These are phyloP conservation scores for Paxillus rubicundulus DNA, from an alignment of 768 basidiomycete genomes.

Conservation along the genomic window DNA sequence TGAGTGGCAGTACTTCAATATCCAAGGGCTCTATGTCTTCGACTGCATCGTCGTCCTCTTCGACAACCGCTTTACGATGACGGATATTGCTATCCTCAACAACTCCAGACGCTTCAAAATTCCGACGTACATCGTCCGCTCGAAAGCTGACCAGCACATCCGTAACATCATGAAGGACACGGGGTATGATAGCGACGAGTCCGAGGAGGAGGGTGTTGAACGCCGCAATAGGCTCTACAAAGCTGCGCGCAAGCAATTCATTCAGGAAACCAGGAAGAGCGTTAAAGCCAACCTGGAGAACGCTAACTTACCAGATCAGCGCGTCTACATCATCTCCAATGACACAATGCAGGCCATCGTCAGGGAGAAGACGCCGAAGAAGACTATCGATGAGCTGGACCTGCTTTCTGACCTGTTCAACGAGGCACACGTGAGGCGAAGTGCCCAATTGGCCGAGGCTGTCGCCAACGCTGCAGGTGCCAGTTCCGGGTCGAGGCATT, in stretches of 20 bases:
- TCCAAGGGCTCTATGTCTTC: slow-evolving; percentile 36
- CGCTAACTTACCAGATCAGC: slow-evolving; percentile 20
- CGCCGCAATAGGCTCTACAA: slow-evolving; percentile 6
- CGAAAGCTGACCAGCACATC: slow-evolving; percentile 36
- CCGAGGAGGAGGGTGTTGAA: slow-evolving; percentile 11
- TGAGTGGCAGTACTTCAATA: slow-evolving; percentile 38
- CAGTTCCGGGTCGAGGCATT: too few species aligned
- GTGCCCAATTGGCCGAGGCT: too few species aligned
- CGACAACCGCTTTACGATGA: slow-evolving; percentile 33
- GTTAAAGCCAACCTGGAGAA: slow-evolving; percentile 17
- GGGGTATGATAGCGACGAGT: slow-evolving; percentile 20
- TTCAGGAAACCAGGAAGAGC: slow-evolving; percentile 19
- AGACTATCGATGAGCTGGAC: slow-evolving; percentile 14
- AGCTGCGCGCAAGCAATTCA: slow-evolving; percentile 19
- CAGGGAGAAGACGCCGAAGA: slow-evolving; percentile 9
- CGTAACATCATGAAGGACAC: slow-evolving; percentile 22
- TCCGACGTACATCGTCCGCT: slow-evolving; percentile 35
- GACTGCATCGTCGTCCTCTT: slow-evolving; percentile 35
- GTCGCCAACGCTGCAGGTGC: too few species aligned
- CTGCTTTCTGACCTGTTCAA: slow-evolving; percentile 9
- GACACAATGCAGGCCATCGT: slow-evolving; percentile 12
- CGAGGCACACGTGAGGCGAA: slow-evolving; percentile 3
- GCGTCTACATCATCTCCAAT: slow-evolving; percentile 28
- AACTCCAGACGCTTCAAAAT: slow-evolving; percentile 32
- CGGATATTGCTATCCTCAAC: slow-evolving; percentile 33